Evolutionary conservation across 208 protist genomes (phyloP).

Genomic region (Blastocrithidia nonstop): DNA sequence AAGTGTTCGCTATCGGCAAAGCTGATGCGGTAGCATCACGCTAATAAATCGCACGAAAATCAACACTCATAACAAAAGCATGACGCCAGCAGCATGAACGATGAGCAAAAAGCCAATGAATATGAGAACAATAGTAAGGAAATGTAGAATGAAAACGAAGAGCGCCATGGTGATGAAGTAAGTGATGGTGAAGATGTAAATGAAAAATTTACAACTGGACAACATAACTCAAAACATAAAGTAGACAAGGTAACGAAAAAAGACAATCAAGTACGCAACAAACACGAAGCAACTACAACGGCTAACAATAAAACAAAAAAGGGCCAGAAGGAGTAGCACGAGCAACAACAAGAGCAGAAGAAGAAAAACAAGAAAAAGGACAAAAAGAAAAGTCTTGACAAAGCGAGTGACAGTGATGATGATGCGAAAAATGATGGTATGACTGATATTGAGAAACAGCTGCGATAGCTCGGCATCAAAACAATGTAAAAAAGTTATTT

Average conservation of each 20-base stretch:
- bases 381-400: neutral
- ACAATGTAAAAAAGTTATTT: no score
- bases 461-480: no score
- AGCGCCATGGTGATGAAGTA: constrained; percentile 1
- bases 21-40: constrained; percentile 29
- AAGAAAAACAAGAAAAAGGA: constrained; percentile 1
- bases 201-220: constrained; percentile 2
- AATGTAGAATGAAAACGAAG: constrained; percentile 3
- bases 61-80: constrained; percentile 3
- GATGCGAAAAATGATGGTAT: no score
- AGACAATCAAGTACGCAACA: no score
- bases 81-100: constrained; percentile 5
- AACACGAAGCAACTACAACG: no score
- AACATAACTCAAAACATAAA: no score
- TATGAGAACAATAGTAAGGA: neutral
- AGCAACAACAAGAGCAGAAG: constrained; percentile 3
- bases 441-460: no score
- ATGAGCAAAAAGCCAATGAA: constrained; percentile 4
- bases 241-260: no score
- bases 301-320: neutral
- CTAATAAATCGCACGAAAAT: neutral
- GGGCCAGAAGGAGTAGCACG: neutral
- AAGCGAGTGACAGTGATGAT: neutral
- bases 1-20: constrained; percentile 59
- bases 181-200: constrained; percentile 6